phyloP scores from a whole-genome alignment of 257 asterid genomes.

The Craterostigma plantagineum region DNA sequence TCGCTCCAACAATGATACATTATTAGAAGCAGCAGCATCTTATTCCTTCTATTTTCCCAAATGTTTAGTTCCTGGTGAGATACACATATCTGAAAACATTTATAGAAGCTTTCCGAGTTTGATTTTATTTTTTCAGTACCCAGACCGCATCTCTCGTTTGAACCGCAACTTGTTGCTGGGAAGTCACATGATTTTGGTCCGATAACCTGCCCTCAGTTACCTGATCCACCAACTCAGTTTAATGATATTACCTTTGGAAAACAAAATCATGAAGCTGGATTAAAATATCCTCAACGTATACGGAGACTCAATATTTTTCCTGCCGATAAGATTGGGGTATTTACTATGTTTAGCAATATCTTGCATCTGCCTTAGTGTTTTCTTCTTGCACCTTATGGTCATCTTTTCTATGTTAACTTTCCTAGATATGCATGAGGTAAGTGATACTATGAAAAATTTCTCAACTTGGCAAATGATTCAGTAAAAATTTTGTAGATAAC shows the following conservation, averaged over 20 bases:
- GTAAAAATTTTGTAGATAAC: no score
- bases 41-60: neutral
- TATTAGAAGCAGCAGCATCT: no score
- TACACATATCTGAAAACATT: neutral
- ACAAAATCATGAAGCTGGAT: conserved; percentile 85
- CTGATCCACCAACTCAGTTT: conserved; percentile 40
- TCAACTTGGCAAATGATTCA: no score
- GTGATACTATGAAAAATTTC: no score
- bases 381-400: neutral
- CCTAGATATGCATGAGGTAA: no score
- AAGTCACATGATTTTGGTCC: conserved; percentile 87
- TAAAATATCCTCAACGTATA: conserved; percentile 77
- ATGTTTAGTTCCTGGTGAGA: neutral
- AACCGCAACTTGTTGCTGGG: conserved; percentile 89
- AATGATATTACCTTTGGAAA: conserved; percentile 45
- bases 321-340: conserved; percentile 78
- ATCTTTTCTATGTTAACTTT: no score
- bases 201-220: conserved; percentile 72
- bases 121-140: conserved; percentile 38
- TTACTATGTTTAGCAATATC: conserved; percentile 8
- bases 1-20: no score
- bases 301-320: conserved; percentile 88
- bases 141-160: conserved; percentile 86
- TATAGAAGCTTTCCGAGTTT: neutral
- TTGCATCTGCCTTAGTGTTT: conserved; percentile 1